phyloP scores from a whole-genome alignment of 345 rosid species.

The Corchorus capsularis region DNA sequence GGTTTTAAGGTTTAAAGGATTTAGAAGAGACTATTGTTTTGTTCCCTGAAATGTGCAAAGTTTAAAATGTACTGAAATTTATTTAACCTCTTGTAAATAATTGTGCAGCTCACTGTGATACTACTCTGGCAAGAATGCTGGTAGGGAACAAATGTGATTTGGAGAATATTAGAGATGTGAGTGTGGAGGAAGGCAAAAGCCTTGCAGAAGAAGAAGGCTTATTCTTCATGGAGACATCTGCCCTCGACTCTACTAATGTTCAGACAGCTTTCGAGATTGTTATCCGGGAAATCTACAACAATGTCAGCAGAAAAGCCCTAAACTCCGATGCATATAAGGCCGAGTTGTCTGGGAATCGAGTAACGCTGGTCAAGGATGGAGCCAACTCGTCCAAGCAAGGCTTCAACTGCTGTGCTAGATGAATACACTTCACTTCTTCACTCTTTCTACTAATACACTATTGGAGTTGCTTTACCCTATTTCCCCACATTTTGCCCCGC shows the following conservation, averaged over 20 bases:
- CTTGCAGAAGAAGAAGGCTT: conserved; percentile 80
- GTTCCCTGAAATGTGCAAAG: not conserved
- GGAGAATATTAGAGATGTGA: conserved; percentile 74
- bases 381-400: conserved; percentile 35
- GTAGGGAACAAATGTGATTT: conserved; percentile 95
- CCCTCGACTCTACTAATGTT: conserved; percentile 82
- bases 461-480: not conserved
- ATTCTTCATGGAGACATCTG: conserved; percentile 96
- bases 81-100: not conserved
- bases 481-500: not conserved
- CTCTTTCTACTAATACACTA: not conserved
- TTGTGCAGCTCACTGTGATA: conserved; percentile 80
- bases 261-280: conserved; percentile 88
- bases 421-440: not conserved
- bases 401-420: conserved; percentile 53
- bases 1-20: not conserved
- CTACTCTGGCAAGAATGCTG: conserved; percentile 72
- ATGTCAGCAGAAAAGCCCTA: conserved; percentile 61
- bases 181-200: conserved; percentile 68
- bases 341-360: conserved; percentile 61
- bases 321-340: conserved; percentile 62
- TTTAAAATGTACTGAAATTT: not conserved
- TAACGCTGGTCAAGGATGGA: conserved; percentile 51
- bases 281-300: conserved; percentile 75
- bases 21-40: not conserved